Evolutionary conservation across 1,284 basidiomycete species (phyloP), one percentile per base, ranked within the genome.

Genomic region (Polyporus tsugae): DNA sequence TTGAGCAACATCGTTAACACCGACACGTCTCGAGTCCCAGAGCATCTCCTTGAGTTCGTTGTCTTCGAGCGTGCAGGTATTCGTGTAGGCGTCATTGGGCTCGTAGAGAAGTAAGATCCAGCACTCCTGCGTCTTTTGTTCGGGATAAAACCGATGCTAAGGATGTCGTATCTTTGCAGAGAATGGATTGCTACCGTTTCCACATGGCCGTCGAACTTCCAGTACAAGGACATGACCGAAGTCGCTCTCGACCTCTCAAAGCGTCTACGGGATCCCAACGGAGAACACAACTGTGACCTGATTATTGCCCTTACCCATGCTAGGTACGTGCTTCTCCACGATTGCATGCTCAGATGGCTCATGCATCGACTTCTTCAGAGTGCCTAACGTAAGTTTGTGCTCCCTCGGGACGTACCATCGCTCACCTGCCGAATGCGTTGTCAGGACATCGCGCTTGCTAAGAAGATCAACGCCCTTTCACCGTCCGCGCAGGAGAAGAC

Each of bases 161-260:
- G 2, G 1, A 41, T 9, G 15, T 58, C 4, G n/a, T 6, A 17
- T 33, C 36, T 35, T n/a, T 11, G 4, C 67, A 88, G 93, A 76
- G 92, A 94, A 76, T 97, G 95, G 95, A 95, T 96, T 65, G 86
- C 87, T 5, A 96, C 95, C 0, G 91, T 97, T 4, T 86, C 94
- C 0, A 89, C 92, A 2, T 96, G 94, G 91, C 95, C 94, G 0
- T 71, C 87, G 3, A 87, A 84, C 71, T 96, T 94, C 79, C 79
- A 85, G 63, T 92, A 93, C 77, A 85, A 82, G 64, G 87, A 91
- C 46, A 93, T 94, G 91, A 81, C 82, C 15, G 85, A 91, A 64
- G 86, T 87, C 2, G 91, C 88, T 1, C 75, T 87, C 17, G 83
- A 88, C 41, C 85, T 96, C 9, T 96, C 94, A 0, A 83, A 84